Percentiles rank a stretch among this genome's conserved stretches.
Evolutionary conservation across 371 early-diverging fungal genomes (phyloP).

Genomic region (Rhizopus delemar): DNA sequence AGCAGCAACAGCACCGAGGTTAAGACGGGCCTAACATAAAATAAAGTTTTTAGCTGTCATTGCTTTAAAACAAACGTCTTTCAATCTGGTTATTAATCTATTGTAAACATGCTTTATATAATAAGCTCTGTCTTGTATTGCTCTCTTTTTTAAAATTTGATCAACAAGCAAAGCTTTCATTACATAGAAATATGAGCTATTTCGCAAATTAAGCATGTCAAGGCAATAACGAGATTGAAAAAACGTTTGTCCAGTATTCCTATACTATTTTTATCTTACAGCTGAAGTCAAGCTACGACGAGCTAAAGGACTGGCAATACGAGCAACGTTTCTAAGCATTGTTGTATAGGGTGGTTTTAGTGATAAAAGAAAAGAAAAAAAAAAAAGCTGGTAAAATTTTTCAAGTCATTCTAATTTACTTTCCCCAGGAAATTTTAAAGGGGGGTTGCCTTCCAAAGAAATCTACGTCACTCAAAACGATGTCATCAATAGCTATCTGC

Average conservation of each 20-base stretch:
- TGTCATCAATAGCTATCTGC: neutral
- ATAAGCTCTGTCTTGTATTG: too few relatives aligned
- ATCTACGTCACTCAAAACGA: conserved; percentile 1
- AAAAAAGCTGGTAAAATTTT: conserved; percentile 4
- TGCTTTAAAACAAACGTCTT: too few relatives aligned
- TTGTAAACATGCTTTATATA: too few relatives aligned
- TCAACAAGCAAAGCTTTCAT: neutral
- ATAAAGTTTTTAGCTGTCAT: neutral
- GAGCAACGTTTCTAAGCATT: conserved; percentile 58
- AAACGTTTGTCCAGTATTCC: too few relatives aligned
- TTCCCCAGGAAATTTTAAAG: conserved; percentile 25
- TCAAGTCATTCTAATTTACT: conserved; percentile 10
- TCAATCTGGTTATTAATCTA: too few relatives aligned
- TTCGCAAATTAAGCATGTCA: too few relatives aligned
- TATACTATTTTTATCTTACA: conserved; percentile 32
- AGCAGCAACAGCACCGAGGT: conserved; percentile 51
- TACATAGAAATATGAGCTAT: too few relatives aligned
- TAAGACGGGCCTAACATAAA: conserved; percentile 36
- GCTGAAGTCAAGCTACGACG: conserved; percentile 49
- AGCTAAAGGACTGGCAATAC: conserved; percentile 53
- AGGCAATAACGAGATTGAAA: too few relatives aligned
- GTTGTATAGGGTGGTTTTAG: conserved; percentile 15
- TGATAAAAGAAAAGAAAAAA: conserved; percentile 1
- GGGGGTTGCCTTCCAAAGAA: neutral
- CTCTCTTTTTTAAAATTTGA: too few relatives aligned